phyloP scores from a whole-genome alignment of 2,329 filamentous ascomycete species.

The Anthostomella pinea region DNA sequence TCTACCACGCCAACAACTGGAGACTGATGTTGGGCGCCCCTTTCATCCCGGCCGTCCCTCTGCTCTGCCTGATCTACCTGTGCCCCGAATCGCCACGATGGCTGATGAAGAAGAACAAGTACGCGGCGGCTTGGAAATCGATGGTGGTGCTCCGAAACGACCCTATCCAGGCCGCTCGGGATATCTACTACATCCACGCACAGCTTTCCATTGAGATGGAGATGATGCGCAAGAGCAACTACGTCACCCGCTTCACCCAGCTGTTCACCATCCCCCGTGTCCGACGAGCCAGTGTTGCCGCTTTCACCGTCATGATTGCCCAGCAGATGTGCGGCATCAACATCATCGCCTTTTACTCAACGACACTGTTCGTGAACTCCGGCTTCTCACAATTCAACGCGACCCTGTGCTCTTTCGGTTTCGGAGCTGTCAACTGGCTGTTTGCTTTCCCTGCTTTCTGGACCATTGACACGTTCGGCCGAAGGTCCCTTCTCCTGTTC shows the following conservation, averaged over 20 bases:
- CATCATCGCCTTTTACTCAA: conserved; percentile 74
- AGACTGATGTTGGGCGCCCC: conserved; percentile 51
- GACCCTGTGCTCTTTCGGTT: conserved; percentile 61
- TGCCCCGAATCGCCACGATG: conserved; percentile 66
- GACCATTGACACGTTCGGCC: conserved; percentile 67
- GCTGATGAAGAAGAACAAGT: conserved; percentile 65
- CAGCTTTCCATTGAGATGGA: conserved; percentile 60
- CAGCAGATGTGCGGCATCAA: conserved; percentile 71
- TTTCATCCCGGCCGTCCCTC: conserved; percentile 57
- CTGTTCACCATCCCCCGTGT: conserved; percentile 68
- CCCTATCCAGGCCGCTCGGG: conserved; percentile 56
- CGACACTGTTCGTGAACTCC: conserved; percentile 57
- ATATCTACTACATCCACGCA: conserved; percentile 63
- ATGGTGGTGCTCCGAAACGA: conserved; percentile 51
- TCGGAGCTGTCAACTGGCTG: conserved; percentile 63
- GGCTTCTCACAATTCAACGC: conserved; percentile 55
- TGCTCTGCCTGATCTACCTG: conserved; percentile 59
- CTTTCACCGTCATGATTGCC: conserved; percentile 76
- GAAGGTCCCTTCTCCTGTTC: conserved; percentile 59
- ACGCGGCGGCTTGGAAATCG: conserved; percentile 57
- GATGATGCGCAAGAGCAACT: conserved; percentile 50
- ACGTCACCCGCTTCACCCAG: conserved; percentile 60
- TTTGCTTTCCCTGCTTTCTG: conserved; percentile 64
- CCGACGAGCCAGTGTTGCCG: conserved; percentile 70
- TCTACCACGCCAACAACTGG: conserved; percentile 34